Evolutionary conservation across 805 yeast species (phyloP).

Genomic region (Zygosaccharomyces rouxii): DNA sequence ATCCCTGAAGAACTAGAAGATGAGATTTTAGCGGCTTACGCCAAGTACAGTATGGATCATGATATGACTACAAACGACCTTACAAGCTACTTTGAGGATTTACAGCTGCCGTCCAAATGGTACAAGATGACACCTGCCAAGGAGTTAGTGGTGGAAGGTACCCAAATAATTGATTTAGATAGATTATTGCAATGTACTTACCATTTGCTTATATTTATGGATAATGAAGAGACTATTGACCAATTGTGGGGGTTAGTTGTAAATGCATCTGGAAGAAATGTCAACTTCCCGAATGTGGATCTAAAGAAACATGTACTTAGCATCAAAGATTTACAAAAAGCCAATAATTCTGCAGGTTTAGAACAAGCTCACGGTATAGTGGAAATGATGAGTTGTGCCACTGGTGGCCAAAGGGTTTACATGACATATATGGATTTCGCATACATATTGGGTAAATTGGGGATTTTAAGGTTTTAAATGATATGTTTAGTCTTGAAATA

Average conservation of each 20-base stretch:
- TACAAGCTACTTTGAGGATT: conserved; percentile 25
- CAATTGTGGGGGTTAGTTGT: conserved; percentile 41
- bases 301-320: conserved; percentile 30
- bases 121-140: conserved; percentile 26
- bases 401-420: conserved; percentile 36
- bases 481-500: conserved; percentile 87
- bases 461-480: conserved; percentile 43
- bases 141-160: conserved; percentile 38
- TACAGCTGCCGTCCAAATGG: conserved; percentile 34
- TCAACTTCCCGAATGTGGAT: conserved; percentile 20
- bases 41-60: conserved; percentile 38
- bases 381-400: conserved; percentile 46
- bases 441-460: conserved; percentile 45
- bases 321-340: conserved; percentile 37
- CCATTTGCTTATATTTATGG: conserved; percentile 39
- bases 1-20: conserved; percentile 45
- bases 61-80: conserved; percentile 39
- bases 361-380: conserved; percentile 34
- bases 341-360: conserved; percentile 34
- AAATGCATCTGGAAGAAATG: conserved; percentile 25
- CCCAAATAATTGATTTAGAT: conserved; percentile 46
- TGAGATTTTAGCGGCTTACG: conserved; percentile 41
- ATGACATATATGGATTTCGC: conserved; percentile 46
- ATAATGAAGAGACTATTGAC: conserved; percentile 37
- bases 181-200: conserved; percentile 40